These are phyloP conservation scores for Neofusicoccum ribis DNA, from an alignment of 2,329 filamentous ascomycete genomes.

Conservation along the genomic window DNA sequence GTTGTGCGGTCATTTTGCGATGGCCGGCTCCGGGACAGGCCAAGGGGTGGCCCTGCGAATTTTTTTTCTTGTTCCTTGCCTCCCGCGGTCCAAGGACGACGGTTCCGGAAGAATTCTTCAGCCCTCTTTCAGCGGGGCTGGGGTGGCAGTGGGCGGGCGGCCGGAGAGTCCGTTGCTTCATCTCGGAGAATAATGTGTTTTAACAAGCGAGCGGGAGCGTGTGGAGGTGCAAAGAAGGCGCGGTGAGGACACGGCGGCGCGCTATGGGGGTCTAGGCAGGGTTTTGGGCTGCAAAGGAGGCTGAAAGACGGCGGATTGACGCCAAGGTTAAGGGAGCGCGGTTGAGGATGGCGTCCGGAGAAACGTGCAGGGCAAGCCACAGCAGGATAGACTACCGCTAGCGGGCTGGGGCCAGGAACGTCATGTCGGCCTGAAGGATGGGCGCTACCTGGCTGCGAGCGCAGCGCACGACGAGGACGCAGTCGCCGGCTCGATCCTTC, in stretches of 20 bases:
- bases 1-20: background rate
- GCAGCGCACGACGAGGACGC: too few species aligned
- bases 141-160: background rate
- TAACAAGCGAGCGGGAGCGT: background rate
- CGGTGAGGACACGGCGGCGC: background rate
- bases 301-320: background rate
- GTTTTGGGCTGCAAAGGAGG: constrained; percentile 6
- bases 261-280: constrained; percentile 2
- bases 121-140: constrained; percentile 16
- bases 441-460: background rate
- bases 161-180: background rate
- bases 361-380: constrained; percentile 8
- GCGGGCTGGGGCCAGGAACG: constrained; percentile 1
- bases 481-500: background rate
- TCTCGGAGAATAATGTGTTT: constrained; percentile 14
- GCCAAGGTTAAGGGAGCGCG: background rate
- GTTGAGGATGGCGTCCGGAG: constrained; percentile 14
- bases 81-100: background rate
- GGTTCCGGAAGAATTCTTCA: constrained; percentile 5
- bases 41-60: background rate
- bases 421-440: background rate
- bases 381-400: background rate
- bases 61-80: background rate
- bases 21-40: background rate
- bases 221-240: background rate